These are phyloP conservation scores for Ilyonectria mors-panacis DNA, from an alignment of 2,329 filamentous ascomycete genomes.

Conservation along the genomic window DNA sequence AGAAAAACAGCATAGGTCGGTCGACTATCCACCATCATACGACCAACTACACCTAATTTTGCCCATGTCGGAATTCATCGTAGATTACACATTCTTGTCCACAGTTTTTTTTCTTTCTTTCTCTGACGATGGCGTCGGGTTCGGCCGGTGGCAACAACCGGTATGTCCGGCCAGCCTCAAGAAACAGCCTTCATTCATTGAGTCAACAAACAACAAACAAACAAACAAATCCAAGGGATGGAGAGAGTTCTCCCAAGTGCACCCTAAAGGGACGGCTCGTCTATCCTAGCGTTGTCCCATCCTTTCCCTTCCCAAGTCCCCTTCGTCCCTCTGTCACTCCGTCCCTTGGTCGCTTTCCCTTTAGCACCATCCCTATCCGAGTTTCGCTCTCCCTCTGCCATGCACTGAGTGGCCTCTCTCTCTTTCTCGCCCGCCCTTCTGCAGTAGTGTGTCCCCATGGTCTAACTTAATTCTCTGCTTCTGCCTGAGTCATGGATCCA, in stretches of 20 bases:
- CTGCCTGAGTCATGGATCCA: conserved; percentile 24
- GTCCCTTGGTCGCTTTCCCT: neutral
- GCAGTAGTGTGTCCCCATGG: conserved; percentile 14
- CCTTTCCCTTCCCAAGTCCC: conserved; percentile 1
- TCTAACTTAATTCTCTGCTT: conserved; percentile 2
- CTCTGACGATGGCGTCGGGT: conserved; percentile 18
- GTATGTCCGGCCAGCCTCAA: conserved; percentile 14
- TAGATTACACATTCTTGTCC: conserved; percentile 24
- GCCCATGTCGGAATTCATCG: conserved; percentile 19
- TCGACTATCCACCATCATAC: conserved; percentile 39
- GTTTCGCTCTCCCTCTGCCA: conserved; percentile 7
- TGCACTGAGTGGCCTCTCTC: neutral
- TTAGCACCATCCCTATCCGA: neutral
- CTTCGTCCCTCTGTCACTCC: neutral
- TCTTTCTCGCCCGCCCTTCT: conserved; percentile 17
- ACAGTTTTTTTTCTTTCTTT: conserved; percentile 1
- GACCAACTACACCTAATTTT: conserved; percentile 27
- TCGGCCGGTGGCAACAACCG: conserved; percentile 28
- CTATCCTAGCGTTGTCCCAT: conserved; percentile 9
- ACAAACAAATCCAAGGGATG: conserved; percentile 23
- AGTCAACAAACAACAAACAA: conserved; percentile 27
- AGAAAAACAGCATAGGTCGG: conserved; percentile 7
- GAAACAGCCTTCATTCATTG: conserved; percentile 4
- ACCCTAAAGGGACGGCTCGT: conserved; percentile 25
- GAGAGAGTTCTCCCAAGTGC: neutral